These are phyloP conservation scores for Lactarius hatsudake DNA, from an alignment of 768 basidiomycete genomes.

Conservation along the genomic window DNA sequence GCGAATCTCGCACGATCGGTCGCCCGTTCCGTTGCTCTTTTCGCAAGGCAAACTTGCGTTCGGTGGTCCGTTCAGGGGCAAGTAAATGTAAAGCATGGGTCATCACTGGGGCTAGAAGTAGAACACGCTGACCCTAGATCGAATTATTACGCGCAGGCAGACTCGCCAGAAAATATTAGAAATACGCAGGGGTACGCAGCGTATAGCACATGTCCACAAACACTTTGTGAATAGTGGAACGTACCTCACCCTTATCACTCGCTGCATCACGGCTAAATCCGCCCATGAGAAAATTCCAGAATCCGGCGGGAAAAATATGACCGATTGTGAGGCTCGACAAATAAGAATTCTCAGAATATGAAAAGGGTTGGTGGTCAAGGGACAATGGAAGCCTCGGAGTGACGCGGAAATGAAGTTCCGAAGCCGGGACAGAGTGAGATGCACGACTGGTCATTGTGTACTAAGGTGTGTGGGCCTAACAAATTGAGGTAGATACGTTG, in stretches of 20 bases:
- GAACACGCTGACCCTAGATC: background rate
- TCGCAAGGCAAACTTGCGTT: background rate
- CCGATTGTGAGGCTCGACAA: conserved; percentile 10
- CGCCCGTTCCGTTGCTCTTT: background rate
- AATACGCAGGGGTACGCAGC: background rate
- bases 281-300: conserved; percentile 16
- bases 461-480: conserved; percentile 8
- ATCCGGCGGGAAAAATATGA: conserved; percentile 13
- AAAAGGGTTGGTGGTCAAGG: conserved; percentile 5
- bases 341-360: background rate
- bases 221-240: conserved; percentile 13
- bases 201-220: conserved; percentile 7
- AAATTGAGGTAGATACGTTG: conserved; percentile 21
- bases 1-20: conserved; percentile 1
- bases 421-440: conserved; percentile 12
- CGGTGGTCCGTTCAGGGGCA: background rate
- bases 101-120: background rate
- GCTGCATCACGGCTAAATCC: conserved; percentile 17
- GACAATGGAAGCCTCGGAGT: background rate
- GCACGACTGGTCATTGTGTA: conserved; percentile 12
- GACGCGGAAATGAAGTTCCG: conserved; percentile 21
- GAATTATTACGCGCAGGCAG: background rate
- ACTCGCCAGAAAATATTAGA: background rate
- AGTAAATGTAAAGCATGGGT: background rate
- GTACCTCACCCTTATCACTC: conserved; percentile 15